These are phyloP conservation scores for Daldinia childiae DNA, from an alignment of 495 filamentous ascomycete species.

Conservation along the genomic window DNA sequence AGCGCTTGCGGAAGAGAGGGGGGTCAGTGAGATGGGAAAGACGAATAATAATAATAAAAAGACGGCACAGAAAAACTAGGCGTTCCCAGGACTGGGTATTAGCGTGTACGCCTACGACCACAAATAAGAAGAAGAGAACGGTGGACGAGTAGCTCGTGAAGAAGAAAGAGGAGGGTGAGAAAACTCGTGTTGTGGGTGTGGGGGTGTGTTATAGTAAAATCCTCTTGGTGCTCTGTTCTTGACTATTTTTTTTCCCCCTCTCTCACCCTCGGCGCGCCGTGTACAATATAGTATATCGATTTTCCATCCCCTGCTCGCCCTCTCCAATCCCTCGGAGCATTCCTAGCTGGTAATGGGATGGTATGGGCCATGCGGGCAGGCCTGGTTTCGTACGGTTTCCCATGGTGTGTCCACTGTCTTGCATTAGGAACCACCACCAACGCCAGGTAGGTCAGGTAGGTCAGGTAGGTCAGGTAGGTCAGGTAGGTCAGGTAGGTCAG, in stretches of 20 bases:
- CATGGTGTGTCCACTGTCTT: conserved; percentile 42
- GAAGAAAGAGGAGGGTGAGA: conserved; percentile 60
- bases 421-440: conserved; percentile 43
- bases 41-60: conserved; percentile 62
- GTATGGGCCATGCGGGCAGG: conserved; percentile 27
- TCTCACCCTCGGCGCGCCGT: conserved; percentile 11
- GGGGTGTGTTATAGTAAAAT: conserved; percentile 55
- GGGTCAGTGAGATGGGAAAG: conserved; percentile 57
- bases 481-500: conserved; percentile 4
- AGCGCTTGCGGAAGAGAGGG: conserved; percentile 58
- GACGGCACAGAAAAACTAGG: conserved; percentile 62
- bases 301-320: conserved; percentile 4
- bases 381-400: conserved; percentile 29
- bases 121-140: conserved; percentile 62
- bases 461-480: conserved; percentile 1
- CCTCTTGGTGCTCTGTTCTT: conserved; percentile 31
- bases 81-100: conserved; percentile 67
- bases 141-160: conserved; percentile 57
- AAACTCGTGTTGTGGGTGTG: conserved; percentile 56
- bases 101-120: conserved; percentile 64
- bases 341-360: conserved; percentile 38
- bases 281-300: conserved; percentile 6
- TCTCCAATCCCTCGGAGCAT: conserved; percentile 40
- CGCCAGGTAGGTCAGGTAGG: conserved; percentile 9
- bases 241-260: conserved; percentile 15